Evolutionary conservation across 345 rosid genomes (phyloP).

Genomic region (Boechera retrofracta): DNA sequence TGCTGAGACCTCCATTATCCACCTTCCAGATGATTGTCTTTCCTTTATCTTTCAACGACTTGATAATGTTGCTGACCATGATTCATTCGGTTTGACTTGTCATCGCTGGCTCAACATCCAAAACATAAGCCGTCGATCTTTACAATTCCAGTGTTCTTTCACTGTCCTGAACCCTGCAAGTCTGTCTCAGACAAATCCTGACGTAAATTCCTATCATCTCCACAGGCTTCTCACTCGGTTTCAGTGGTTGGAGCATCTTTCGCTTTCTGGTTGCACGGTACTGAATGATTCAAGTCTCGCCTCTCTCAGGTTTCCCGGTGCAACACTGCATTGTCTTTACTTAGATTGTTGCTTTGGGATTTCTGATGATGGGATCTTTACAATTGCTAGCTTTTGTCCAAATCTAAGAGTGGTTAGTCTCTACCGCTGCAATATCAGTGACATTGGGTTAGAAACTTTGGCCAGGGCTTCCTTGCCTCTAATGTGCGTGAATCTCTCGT

Average conservation of each 20-base stretch:
- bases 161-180: slow-evolving; percentile 38
- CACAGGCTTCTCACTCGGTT: slow-evolving; percentile 66
- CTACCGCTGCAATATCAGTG: slow-evolving; percentile 61
- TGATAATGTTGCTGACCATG: slow-evolving; percentile 54
- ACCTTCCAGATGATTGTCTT: slow-evolving; percentile 81
- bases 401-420: slow-evolving; percentile 59
- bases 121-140: slow-evolving; percentile 56
- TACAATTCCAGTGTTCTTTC: slow-evolving; percentile 64
- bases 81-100: slow-evolving; percentile 81
- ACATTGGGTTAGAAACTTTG: slow-evolving; percentile 59
- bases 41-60: slow-evolving; percentile 61
- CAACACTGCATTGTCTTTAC: slow-evolving; percentile 55
- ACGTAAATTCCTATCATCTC: slow-evolving; percentile 53
- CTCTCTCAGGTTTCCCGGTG: slow-evolving; percentile 55
- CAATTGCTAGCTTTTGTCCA: slow-evolving; percentile 60
- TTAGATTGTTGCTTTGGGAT: slow-evolving; percentile 71
- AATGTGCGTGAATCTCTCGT: slow-evolving; percentile 60
- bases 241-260: slow-evolving; percentile 59
- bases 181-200: slow-evolving; percentile 47
- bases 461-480: slow-evolving; percentile 53
- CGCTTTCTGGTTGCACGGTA: slow-evolving; percentile 69
- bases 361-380: slow-evolving; percentile 61
- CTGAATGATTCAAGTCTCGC: slow-evolving; percentile 62
- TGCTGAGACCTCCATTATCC: slow-evolving; percentile 50
- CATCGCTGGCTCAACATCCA: slow-evolving; percentile 70